A percentile compares a stretch with the other conserved stretches of the same genome.
phyloP scores from a whole-genome alignment of 2,329 filamentous ascomycete genomes.

The Phialophora macrospora region DNA sequence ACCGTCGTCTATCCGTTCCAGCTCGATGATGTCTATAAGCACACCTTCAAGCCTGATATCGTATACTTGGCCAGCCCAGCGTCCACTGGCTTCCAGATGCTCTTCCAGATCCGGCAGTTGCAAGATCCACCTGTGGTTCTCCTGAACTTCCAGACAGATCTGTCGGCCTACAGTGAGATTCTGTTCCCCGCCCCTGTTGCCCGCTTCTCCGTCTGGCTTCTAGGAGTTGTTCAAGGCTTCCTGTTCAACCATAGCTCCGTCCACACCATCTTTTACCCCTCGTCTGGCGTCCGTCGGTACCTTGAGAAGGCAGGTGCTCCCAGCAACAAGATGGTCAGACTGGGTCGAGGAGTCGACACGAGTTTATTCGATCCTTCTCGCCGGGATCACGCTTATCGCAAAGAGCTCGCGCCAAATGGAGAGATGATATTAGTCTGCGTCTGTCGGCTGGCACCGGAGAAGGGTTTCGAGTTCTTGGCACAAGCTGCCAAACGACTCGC shows the following conservation, averaged over 20 bases:
- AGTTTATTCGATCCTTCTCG: constrained; percentile 63
- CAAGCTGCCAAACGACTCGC: constrained; percentile 61
- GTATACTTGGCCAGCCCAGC: constrained; percentile 73
- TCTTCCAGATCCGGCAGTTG: constrained; percentile 70
- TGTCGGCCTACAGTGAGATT: constrained; percentile 71
- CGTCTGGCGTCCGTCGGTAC: constrained; percentile 65
- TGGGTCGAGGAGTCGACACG: constrained; percentile 70
- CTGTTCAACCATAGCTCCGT: constrained; percentile 67
- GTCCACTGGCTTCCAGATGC: constrained; percentile 71
- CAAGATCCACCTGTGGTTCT: constrained; percentile 62
- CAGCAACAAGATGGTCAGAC: constrained; percentile 61
- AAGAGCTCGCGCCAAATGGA: constrained; percentile 62
- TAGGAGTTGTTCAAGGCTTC: constrained; percentile 68
- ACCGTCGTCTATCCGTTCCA: constrained; percentile 72
- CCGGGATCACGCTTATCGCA: constrained; percentile 59
- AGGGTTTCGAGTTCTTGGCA: constrained; percentile 71
- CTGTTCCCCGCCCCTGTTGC: constrained; percentile 69
- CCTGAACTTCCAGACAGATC: constrained; percentile 74
- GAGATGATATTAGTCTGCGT: constrained; percentile 70
- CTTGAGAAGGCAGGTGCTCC: constrained; percentile 63
- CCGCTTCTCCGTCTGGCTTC: constrained; percentile 64
- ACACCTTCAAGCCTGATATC: constrained; percentile 69
- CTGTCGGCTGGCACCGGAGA: constrained; percentile 70
- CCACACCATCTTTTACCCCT: constrained; percentile 72
- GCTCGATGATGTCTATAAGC: constrained; percentile 64